phyloP scores from a whole-genome alignment of 345 rosid species.

The Alliaria petiolata region DNA sequence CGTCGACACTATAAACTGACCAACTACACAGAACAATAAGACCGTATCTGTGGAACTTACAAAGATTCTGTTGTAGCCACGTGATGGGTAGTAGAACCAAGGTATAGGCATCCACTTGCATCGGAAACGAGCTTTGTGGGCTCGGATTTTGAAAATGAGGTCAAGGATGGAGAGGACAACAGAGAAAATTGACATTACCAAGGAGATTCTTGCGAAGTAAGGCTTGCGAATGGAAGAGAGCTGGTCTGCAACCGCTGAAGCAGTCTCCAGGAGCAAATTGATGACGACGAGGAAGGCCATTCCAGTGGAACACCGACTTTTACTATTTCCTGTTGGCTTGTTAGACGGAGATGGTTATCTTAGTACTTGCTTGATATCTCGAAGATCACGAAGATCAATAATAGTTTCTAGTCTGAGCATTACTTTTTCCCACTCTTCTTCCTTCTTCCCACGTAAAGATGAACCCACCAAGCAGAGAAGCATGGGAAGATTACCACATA shows the following conservation, averaged over 20 bases:
- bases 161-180: constrained; percentile 3
- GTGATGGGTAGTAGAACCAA: constrained; percentile 13
- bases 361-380: not conserved
- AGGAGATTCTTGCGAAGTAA: not conserved
- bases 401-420: not conserved
- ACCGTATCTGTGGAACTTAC: not conserved
- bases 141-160: not conserved
- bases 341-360: no score
- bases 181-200: not conserved
- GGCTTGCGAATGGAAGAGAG: constrained; percentile 10
- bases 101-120: constrained; percentile 3
- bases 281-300: not conserved
- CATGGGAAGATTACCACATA: not conserved
- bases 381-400: not conserved
- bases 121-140: not conserved
- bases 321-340: not conserved
- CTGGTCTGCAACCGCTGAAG: not conserved
- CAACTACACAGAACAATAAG: constrained; percentile 9
- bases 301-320: not conserved
- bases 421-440: not conserved
- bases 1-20: not conserved
- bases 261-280: not conserved
- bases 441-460: not conserved
- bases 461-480: not conserved
- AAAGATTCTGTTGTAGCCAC: not conserved